A percentile compares a stretch with the other conserved stretches of the same genome.
phyloP scores from a whole-genome alignment of 73 alveolate genomes.

The Paramecium sonneborni region DNA sequence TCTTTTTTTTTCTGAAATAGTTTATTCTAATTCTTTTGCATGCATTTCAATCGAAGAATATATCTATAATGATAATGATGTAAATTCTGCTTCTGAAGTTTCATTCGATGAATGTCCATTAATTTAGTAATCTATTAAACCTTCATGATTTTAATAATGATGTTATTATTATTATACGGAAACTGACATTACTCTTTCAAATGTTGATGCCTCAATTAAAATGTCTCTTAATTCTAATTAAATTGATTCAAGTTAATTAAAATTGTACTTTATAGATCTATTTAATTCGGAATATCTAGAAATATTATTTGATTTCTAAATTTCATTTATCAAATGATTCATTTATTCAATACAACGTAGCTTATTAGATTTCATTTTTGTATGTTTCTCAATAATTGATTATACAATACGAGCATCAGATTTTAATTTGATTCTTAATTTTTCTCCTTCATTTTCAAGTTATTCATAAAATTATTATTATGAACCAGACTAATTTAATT shows the following conservation, averaged over 20 bases:
- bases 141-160: background rate
- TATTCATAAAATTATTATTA: background rate
- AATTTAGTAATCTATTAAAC: background rate
- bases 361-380: background rate
- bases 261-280: background rate
- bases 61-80: background rate
- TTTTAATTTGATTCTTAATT: background rate
- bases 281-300: background rate
- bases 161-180: background rate
- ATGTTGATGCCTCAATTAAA: background rate
- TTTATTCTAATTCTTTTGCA: background rate
- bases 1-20: constrained; percentile 21
- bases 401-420: background rate
- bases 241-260: constrained; percentile 16
- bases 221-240: background rate
- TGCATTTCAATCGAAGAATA: background rate
- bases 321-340: background rate
- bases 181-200: background rate
- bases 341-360: background rate
- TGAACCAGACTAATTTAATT: background rate
- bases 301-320: background rate
- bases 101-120: background rate
- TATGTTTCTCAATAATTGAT: background rate
- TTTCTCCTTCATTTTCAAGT: constrained; percentile 7
- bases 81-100: background rate